phyloP scores from a whole-genome alignment of 2,329 filamentous ascomycete genomes.

The Penicillium palitans region DNA sequence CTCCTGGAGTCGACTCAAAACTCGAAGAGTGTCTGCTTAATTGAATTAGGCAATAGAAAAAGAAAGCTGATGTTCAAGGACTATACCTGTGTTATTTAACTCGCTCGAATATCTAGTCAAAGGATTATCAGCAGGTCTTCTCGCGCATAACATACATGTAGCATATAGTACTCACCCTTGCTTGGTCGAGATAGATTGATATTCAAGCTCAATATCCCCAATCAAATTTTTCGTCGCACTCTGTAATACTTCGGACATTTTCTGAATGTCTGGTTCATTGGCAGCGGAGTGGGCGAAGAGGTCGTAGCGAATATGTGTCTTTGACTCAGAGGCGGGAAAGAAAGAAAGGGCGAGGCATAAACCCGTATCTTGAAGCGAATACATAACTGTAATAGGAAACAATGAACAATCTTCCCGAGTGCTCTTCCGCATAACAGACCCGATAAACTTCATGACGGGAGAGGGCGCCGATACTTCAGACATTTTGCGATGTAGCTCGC shows the following conservation, averaged over 20 bases:
- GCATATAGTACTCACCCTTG: conserved; percentile 7
- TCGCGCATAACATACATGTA: neutral
- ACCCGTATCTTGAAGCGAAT: conserved; percentile 19
- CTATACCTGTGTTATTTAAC: neutral
- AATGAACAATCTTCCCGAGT: conserved; percentile 6
- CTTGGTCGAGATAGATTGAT: neutral
- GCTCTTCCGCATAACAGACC: neutral
- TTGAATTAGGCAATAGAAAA: neutral
- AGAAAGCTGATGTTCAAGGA: rapidly evolving
- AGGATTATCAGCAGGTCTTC: neutral
- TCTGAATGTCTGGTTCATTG: neutral
- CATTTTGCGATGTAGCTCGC: conserved; percentile 8
- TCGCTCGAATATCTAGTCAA: neutral
- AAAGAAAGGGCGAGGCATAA: conserved; percentile 31
- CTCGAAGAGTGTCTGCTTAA: neutral
- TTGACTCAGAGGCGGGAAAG: conserved; percentile 27
- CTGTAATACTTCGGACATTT: neutral
- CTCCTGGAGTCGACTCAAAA: conserved; percentile 23
- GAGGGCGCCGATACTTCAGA: conserved; percentile 4
- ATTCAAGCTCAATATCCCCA: conserved; percentile 18
- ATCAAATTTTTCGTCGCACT: conserved; percentile 2
- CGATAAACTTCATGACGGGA: conserved; percentile 1
- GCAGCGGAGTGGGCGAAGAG: conserved; percentile 20
- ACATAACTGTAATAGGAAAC: conserved; percentile 29
- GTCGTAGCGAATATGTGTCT: conserved; percentile 35